Conservation (phyloP, 306 rosid genomes). For the Pueraria montana region DNA sequence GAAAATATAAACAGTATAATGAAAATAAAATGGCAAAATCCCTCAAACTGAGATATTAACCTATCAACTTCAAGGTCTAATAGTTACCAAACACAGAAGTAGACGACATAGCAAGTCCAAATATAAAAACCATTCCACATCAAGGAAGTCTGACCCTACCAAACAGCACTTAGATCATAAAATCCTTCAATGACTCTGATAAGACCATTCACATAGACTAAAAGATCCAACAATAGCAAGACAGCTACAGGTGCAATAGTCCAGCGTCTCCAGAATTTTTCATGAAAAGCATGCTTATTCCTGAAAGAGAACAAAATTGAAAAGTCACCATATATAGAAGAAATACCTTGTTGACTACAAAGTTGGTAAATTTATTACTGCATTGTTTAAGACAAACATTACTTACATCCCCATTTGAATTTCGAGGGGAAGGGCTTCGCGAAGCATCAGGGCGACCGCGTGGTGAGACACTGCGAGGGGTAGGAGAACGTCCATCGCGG, state of each 20-base stretch:
- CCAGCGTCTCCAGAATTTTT: constrained; percentile 40
- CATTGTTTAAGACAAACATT: not conserved
- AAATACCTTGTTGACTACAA: not conserved
- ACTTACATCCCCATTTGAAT: constrained; percentile 79
- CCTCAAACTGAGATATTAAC: constrained; percentile 41
- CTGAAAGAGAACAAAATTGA: constrained; percentile 47
- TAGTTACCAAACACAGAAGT: constrained; percentile 46
- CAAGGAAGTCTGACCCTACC: constrained; percentile 70
- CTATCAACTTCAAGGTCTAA: constrained; percentile 57
- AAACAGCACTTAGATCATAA: constrained; percentile 63
- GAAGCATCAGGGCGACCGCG: constrained; percentile 59
- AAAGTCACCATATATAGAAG: constrained; percentile 18
- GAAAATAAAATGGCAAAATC: constrained; percentile 38
- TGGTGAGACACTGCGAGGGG: constrained; percentile 75
- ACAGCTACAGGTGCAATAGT: constrained; percentile 56
- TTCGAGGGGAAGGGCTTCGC: constrained; percentile 67
- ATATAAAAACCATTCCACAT: constrained; percentile 50
- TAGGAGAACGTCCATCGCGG: constrained; percentile 59
- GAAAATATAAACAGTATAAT: constrained; percentile 12
- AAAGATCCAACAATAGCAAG: constrained; percentile 47
- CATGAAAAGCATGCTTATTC: constrained; percentile 49
- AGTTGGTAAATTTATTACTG: not conserved
- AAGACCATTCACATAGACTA: constrained; percentile 59
- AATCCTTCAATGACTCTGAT: constrained; percentile 52
- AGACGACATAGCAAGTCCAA: constrained; percentile 54